Evolutionary conservation across 2,329 filamentous ascomycete species (phyloP).

Genomic region (Pseudogymnoascus sp.): DNA sequence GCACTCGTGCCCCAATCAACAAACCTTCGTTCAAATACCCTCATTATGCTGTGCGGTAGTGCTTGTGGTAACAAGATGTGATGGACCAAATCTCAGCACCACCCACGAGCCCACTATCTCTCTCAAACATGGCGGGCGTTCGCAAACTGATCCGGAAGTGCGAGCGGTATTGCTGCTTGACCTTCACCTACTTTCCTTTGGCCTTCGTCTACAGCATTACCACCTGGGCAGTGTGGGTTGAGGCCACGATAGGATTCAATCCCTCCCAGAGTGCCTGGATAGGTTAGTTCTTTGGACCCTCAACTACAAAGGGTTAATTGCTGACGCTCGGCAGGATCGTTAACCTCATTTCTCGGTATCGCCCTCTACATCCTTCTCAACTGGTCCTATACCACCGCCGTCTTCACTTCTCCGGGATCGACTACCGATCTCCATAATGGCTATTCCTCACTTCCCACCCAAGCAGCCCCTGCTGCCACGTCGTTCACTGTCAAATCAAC

Average conservation of each 20-base stretch:
- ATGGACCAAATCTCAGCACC: not conserved
- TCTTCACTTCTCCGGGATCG: conserved; percentile 82
- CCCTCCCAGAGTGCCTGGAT: conserved; percentile 47
- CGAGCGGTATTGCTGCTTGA: conserved; percentile 77
- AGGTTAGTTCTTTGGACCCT: conserved; percentile 36
- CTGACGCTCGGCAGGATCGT: conserved; percentile 36
- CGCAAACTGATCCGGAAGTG: conserved; percentile 40
- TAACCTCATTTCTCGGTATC: conserved; percentile 56
- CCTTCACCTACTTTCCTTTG: conserved; percentile 77
- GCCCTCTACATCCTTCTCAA: conserved; percentile 71
- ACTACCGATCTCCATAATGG: conserved; percentile 52
- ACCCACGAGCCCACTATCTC: not conserved
- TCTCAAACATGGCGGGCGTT: not conserved
- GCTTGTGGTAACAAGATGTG: not conserved
- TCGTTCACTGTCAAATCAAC: conserved; percentile 89
- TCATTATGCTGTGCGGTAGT: not conserved
- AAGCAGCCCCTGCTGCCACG: conserved; percentile 52
- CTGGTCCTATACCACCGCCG: conserved; percentile 83
- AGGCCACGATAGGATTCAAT: conserved; percentile 61
- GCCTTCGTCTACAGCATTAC: conserved; percentile 81
- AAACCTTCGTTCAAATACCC: not conserved
- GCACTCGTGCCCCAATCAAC: not conserved
- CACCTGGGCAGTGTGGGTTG: conserved; percentile 90
- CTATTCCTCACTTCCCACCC: conserved; percentile 77
- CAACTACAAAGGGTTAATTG: conserved; percentile 13